A percentile compares a stretch with the other conserved stretches of the same genome.
Conservation (phyloP, 345 rosid genomes). For the Crucihimalaya himalaica region DNA sequence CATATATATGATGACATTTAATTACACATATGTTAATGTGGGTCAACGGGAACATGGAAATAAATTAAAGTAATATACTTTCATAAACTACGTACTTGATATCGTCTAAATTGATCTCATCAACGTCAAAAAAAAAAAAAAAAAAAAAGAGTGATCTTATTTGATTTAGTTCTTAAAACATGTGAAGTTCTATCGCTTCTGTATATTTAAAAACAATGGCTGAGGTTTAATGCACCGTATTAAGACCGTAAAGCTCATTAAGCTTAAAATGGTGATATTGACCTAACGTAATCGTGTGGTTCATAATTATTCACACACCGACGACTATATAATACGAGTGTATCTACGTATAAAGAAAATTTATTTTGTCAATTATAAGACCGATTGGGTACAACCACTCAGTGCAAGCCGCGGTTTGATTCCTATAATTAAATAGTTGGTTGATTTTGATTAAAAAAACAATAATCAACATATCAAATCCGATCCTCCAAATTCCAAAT, state of each 20-base stretch:
- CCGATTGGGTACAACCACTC: constrained; percentile 29
- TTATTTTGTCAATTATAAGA: background rate
- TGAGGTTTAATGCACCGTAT: constrained; percentile 33
- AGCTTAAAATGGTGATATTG: constrained; percentile 9
- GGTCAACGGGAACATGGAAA: background rate
- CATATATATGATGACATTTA: background rate
- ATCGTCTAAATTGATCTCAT: background rate
- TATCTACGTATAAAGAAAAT: background rate
- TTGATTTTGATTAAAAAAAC: background rate
- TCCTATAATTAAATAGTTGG: constrained; percentile 12
- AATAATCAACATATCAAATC: background rate
- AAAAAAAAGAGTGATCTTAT: background rate
- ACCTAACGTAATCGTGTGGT: constrained; percentile 13
- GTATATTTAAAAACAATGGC: constrained; percentile 35
- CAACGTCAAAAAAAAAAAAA: background rate
- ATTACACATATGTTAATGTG: background rate
- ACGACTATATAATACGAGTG: constrained; percentile 7
- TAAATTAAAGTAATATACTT: no score
- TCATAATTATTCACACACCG: constrained; percentile 1
- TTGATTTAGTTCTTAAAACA: background rate
- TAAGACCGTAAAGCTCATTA: constrained; percentile 19
- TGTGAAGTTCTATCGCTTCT: constrained; percentile 30
- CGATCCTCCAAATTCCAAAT: no score
- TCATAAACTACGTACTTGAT: background rate
- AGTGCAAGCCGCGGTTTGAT: constrained; percentile 1